Percentiles rank a stretch among this genome's conserved stretches.
These are phyloP conservation scores for Boletales sp. DNA, from an alignment of 768 basidiomycete species.

Conservation along the genomic window DNA sequence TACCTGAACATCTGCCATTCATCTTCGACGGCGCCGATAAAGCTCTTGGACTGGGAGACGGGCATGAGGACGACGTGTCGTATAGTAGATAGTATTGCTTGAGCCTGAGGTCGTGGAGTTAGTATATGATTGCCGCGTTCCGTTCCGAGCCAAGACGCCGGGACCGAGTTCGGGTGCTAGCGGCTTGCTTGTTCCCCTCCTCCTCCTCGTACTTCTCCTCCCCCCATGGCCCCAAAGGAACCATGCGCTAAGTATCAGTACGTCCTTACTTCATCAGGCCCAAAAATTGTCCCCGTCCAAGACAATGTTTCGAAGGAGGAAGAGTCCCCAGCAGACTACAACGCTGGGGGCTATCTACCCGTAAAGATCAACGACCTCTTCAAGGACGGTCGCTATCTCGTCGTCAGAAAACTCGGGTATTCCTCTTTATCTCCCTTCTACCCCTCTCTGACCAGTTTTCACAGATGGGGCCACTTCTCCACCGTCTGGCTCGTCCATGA, in stretches of 20 bases:
- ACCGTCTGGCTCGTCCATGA: constrained; percentile 92
- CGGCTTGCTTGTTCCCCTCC: neutral
- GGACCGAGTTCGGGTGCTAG: constrained; percentile 16
- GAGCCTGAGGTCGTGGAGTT: too few species aligned
- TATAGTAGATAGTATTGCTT: too few species aligned
- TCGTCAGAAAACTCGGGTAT: constrained; percentile 88
- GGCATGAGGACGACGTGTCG: constrained; percentile 10
- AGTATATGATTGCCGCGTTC: constrained; percentile 2
- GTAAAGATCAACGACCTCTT: constrained; percentile 82
- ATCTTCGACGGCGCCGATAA: constrained; percentile 81
- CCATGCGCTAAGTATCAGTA: constrained; percentile 73
- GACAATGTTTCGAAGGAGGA: constrained; percentile 69
- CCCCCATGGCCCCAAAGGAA: constrained; percentile 60
- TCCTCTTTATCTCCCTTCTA: constrained; percentile 11
- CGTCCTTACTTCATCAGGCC: constrained; percentile 61
- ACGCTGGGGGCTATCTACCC: constrained; percentile 75
- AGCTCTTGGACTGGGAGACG: constrained; percentile 29
- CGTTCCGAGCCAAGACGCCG: constrained; percentile 13
- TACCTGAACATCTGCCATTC: constrained; percentile 83
- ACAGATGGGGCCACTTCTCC: constrained; percentile 92
- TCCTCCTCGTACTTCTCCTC: neutral
- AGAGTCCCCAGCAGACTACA: constrained; percentile 82
- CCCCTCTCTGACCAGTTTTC: constrained; percentile 10
- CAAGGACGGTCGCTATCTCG: constrained; percentile 77
- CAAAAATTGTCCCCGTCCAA: constrained; percentile 69